A percentile compares a stretch with the other conserved stretches of the same genome.
These are phyloP conservation scores for Herpomyces periplanetae DNA, from an alignment of 2,329 filamentous ascomycete species.

Conservation along the genomic window DNA sequence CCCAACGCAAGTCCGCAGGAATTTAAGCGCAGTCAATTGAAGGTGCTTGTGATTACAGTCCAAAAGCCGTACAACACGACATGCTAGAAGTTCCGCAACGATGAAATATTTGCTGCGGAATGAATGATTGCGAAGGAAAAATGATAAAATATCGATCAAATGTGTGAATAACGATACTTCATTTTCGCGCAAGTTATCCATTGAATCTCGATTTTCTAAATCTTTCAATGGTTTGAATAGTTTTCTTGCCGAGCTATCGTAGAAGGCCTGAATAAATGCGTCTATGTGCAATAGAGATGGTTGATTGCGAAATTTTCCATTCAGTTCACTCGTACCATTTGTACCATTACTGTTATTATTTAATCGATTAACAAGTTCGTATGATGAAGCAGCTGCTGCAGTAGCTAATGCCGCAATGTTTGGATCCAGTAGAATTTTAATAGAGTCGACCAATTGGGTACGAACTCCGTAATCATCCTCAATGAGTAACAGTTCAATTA, in stretches of 20 bases:
- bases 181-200: conserved; percentile 32
- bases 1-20: conserved; percentile 51
- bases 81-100: conserved; percentile 31
- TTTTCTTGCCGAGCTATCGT: conserved; percentile 44
- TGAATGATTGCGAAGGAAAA: conserved; percentile 62
- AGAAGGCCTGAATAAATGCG: conserved; percentile 50
- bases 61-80: conserved; percentile 44
- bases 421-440: conserved; percentile 64
- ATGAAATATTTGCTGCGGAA: conserved; percentile 64
- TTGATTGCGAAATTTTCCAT: too few species aligned
- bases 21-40: conserved; percentile 62
- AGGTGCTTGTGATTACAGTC: conserved; percentile 57
- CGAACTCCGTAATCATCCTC: conserved; percentile 82
- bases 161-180: conserved; percentile 70
- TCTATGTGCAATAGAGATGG: too few species aligned
- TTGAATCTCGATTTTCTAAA: conserved; percentile 20
- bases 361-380: conserved; percentile 24
- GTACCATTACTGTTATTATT: conserved; percentile 12
- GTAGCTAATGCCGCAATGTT: conserved; percentile 18
- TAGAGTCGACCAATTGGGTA: conserved; percentile 68
- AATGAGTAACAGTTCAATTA: conserved; percentile 62
- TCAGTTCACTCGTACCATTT: conserved; percentile 36
- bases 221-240: conserved; percentile 58
- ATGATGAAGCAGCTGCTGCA: conserved; percentile 18
- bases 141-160: conserved; percentile 64